Evolutionary conservation across 2,329 filamentous ascomycete species (phyloP), one percentile per base, ranked within the genome.

Genomic region (Botryotinia calthae): DNA sequence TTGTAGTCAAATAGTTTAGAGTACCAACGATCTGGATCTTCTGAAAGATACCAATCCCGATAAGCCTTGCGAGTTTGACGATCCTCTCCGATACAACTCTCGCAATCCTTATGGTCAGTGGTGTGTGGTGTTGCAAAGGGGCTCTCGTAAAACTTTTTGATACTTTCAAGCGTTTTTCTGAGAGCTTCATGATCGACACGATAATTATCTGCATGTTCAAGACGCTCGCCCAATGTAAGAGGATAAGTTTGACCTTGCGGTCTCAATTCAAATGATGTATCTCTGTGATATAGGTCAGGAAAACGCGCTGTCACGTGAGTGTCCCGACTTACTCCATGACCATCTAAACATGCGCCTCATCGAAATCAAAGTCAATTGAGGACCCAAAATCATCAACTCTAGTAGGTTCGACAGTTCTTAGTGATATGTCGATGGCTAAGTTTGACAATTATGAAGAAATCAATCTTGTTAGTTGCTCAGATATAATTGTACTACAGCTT

Each of bases 31-130:
- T 74, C 73, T 18, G 76, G 75, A 12, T 77, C 75, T 22, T 75
- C 42, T 2, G 75, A 74, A 2, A 79, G 72, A 72, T 80, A 81
- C 74, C 77, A 80, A 37, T 77, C 73, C 58, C 75, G 72, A 70
- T 76, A 80, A n/a, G 78, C 78, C 73, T 78, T 66, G 20, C 63
- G 70, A 14, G 78, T 76, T 44, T 76, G 73, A n/a, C 73, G 58
- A 51, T 78, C 78, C 46, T 76, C 76, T 18, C 72, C 67, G 37
- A 70, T 64, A 70, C 78, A 80, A 31, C 74, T 69, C 58, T 75
- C 70, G 62, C 79, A 80, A n/a, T 75, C 66, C 44, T 74, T 73
- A n/a, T 71, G 74, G 28, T 71, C 71, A 20, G 75, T 78, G 34
- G 74, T 71, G 62, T 80, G 78, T 22, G 61, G 42, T 72, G 72